Conservation (phyloP, 306 rosid species). For the Cicer bijugum region DNA sequence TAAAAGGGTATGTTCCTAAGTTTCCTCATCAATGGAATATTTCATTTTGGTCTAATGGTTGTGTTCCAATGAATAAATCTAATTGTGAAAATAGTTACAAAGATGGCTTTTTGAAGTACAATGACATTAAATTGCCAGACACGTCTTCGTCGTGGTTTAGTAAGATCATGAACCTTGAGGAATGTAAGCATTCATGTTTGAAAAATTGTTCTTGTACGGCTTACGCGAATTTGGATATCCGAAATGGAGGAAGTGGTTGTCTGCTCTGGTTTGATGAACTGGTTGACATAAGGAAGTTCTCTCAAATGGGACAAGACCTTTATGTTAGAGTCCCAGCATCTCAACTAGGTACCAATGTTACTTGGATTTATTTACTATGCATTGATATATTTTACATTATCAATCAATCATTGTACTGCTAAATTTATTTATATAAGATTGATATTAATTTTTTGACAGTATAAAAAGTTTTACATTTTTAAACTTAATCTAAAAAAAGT, state of each 20-base stretch:
- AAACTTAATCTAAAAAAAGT: too few species aligned
- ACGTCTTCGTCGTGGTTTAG: not conserved
- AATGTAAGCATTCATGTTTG: not conserved
- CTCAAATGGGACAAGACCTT: not conserved
- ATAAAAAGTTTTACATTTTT: too few species aligned
- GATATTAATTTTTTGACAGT: too few species aligned
- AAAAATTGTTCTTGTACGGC: not conserved
- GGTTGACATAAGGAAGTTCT: not conserved
- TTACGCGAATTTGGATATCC: not conserved
- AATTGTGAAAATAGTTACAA: not conserved
- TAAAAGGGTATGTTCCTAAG: not conserved
- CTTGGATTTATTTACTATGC: too few species aligned
- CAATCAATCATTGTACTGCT: too few species aligned
- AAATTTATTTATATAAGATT: too few species aligned
- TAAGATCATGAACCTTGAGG: not conserved
- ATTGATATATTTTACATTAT: too few species aligned
- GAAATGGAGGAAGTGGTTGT: not conserved
- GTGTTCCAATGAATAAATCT: not conserved
- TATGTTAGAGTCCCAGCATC: not conserved
- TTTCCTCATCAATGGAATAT: slow-evolving; percentile 33
- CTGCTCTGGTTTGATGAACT: not conserved
- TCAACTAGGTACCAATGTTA: not conserved
- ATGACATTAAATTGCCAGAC: not conserved
- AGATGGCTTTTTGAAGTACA: not conserved
- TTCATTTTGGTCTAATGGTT: slow-evolving; percentile 1